Conservation (phyloP, 495 filamentous ascomycete species). For the Penicillium riverlandense region DNA sequence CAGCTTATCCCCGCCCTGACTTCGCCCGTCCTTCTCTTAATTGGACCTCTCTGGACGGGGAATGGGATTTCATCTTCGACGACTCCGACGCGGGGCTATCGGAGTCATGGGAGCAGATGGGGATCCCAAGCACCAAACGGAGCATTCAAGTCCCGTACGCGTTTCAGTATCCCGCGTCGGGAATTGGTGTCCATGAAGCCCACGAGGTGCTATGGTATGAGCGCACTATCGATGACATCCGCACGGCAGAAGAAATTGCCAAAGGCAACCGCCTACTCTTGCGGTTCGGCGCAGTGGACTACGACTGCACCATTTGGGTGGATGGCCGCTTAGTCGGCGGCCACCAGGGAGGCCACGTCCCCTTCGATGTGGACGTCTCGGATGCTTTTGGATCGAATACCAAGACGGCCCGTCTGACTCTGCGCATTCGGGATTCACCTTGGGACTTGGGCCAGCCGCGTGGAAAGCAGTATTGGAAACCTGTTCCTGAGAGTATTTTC, state of each 20-base stretch:
- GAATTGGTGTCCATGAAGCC: slow-evolving; percentile 43
- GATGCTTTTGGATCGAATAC: slow-evolving; percentile 8
- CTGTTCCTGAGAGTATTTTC: slow-evolving; percentile 33
- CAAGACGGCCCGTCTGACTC: slow-evolving; percentile 10
- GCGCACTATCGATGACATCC: slow-evolving; percentile 39
- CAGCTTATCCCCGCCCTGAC: slow-evolving; percentile 40
- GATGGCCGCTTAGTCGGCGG: slow-evolving; percentile 16
- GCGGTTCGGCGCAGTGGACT: slow-evolving; percentile 33
- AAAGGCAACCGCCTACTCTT: slow-evolving; percentile 15
- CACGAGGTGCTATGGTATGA: slow-evolving; percentile 59
- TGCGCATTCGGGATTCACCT: slow-evolving; percentile 26
- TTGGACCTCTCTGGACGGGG: slow-evolving; percentile 48
- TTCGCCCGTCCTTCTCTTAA: slow-evolving; percentile 42
- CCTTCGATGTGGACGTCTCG: slow-evolving; percentile 29
- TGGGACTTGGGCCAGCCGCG: slow-evolving; percentile 30
- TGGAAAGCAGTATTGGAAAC: slow-evolving; percentile 34
- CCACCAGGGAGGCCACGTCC: slow-evolving; percentile 30
- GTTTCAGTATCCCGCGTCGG: slow-evolving; percentile 50
- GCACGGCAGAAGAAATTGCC: slow-evolving; percentile 15
- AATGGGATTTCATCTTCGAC: slow-evolving; percentile 53
- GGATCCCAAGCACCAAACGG: slow-evolving; percentile 20
- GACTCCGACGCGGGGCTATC: slow-evolving; percentile 43
- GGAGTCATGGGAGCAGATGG: slow-evolving; percentile 22
- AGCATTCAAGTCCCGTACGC: slow-evolving; percentile 51
- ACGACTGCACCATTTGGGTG: slow-evolving; percentile 28